Evolutionary conservation across 1,284 basidiomycete species (phyloP), one percentile per base, ranked within the genome.

Genomic region (Neonothopanus nambi): DNA sequence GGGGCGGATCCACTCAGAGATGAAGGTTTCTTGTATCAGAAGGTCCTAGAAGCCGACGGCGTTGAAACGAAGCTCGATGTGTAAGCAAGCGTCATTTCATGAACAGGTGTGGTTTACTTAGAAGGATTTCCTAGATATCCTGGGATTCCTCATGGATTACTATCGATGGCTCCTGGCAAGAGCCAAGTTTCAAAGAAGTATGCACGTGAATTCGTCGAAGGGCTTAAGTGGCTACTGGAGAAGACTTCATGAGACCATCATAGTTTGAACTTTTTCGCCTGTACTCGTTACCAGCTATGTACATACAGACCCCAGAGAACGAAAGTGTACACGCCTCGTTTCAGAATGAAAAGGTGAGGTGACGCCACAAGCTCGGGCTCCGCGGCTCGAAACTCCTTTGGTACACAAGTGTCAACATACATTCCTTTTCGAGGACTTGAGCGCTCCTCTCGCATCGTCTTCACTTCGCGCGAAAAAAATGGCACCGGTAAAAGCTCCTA

Each of bases 11-110:
- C 57, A 12, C 30, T 59, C 4, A 28, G 55, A 26, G 55, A 59
- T 30, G 57, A 59, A 37, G 57, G 39, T 3, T 48, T 59, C 1
- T 46, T 59, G 5, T 59, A 59, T 44, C 47, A 54, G n/a, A 48
- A 47, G n/a, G 20, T 51, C 5, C 24, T 59, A 15, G 47, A 20
- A 12, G 52, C 49, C 5, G 20, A 35, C 13, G 52, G 52, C 2
- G 54, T 59, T 6, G 30, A 33, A 7, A 59, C 57, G 15, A 55
- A 47, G 21, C 44, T 58, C 18, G 51, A 53, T 20, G 24, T 56
- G 57, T 58, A 20, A 5, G 49, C 48, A 13, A 15, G n/a, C 15
- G 4, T 37, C 12, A 13, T 35, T 26, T 7, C 9, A 5, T 7
- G 26, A 4, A 5, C 12, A 13, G 28, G 18, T 24, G 2, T 28